A percentile compares a stretch with the other conserved stretches of the same genome.
These are phyloP conservation scores for Berberis thunbergii DNA, from an alignment of 164 flowering plant species.

Conservation along the genomic window DNA sequence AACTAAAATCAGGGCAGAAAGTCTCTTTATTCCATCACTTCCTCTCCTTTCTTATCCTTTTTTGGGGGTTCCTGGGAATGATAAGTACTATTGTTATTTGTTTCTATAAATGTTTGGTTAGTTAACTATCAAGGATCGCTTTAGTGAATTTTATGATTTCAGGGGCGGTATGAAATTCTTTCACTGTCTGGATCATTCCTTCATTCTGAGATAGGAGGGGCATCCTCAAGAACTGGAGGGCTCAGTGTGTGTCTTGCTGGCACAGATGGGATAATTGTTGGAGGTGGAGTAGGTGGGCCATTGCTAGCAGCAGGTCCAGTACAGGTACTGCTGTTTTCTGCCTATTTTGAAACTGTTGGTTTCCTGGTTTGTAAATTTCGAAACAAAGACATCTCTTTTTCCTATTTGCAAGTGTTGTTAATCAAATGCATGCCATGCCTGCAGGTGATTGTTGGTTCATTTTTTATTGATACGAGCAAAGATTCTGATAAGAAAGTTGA, in stretches of 20 bases:
- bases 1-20: too few relatives aligned
- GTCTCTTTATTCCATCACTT: too few relatives aligned
- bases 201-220: constrained; percentile 53
- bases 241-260: constrained; percentile 70
- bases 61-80: too few relatives aligned
- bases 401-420: too few relatives aligned
- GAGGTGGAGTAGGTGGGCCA: constrained; percentile 87
- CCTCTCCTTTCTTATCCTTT: too few relatives aligned
- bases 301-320: constrained; percentile 81
- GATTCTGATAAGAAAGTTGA: constrained; percentile 32
- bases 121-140: too few relatives aligned
- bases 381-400: background rate
- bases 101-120: too few relatives aligned
- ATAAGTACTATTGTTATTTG: too few relatives aligned
- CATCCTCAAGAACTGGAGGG: constrained; percentile 56
- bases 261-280: constrained; percentile 72
- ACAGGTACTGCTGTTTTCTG: constrained; percentile 44
- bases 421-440: background rate
- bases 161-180: constrained; percentile 86
- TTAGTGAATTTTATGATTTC: constrained; percentile 6
- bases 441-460: constrained; percentile 66
- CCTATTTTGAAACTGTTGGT: background rate
- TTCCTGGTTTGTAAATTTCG: background rate
- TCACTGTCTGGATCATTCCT: constrained; percentile 77
- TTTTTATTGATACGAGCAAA: constrained; percentile 33